phyloP scores from a whole-genome alignment of 345 rosid genomes.

The Lumnitzera littorea region DNA sequence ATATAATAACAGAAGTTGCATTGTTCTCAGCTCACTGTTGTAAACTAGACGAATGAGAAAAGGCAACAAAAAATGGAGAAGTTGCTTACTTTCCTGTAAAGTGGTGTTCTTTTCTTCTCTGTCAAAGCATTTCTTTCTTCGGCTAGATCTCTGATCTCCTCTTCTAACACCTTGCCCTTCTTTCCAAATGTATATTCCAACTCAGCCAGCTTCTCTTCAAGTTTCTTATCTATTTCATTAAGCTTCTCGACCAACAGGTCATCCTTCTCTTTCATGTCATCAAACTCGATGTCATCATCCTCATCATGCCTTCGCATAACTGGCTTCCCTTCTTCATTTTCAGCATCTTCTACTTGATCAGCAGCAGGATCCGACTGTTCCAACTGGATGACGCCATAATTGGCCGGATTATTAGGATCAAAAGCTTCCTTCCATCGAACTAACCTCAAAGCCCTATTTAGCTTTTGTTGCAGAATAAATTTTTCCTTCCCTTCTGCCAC shows the following conservation, averaged over 20 bases:
- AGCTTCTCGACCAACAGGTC: slow-evolving; percentile 65
- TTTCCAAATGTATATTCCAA: slow-evolving; percentile 90
- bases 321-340: slow-evolving; percentile 28
- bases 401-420: slow-evolving; percentile 80
- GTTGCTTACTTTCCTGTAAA: slow-evolving; percentile 63
- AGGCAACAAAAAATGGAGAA: slow-evolving; percentile 1
- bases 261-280: slow-evolving; percentile 91
- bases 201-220: slow-evolving; percentile 76
- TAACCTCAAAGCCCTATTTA: slow-evolving; percentile 81
- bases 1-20: neutral
- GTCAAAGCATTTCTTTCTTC: slow-evolving; percentile 93
- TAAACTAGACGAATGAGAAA: no score
- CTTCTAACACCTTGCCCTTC: slow-evolving; percentile 85
- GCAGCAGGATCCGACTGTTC: slow-evolving; percentile 32
- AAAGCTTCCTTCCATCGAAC: slow-evolving; percentile 82
- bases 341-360: slow-evolving; percentile 25
- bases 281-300: slow-evolving; percentile 74
- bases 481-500: slow-evolving; percentile 84
- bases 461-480: slow-evolving; percentile 76
- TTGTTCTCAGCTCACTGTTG: no score
- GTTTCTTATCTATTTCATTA: slow-evolving; percentile 69
- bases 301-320: slow-evolving; percentile 20
- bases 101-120: slow-evolving; percentile 74
- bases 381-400: slow-evolving; percentile 58
- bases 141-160: slow-evolving; percentile 85